Evolutionary conservation across 2,329 filamentous ascomycete species (phyloP), one percentile per base, ranked within the genome.

Genomic region (Scolecobasidium constrictum): DNA sequence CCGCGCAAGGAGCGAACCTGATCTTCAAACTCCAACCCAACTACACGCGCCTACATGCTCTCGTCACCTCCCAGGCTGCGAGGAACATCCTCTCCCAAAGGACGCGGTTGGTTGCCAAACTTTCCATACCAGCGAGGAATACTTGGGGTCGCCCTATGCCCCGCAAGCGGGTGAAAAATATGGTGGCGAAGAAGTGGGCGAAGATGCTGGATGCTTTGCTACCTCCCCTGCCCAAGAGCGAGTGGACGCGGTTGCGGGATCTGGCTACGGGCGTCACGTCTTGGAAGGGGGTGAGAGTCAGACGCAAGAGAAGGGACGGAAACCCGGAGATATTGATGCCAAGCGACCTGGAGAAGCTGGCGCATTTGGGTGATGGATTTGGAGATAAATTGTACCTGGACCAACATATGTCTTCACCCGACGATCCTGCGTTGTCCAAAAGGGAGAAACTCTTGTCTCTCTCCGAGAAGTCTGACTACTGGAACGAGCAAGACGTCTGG

Each of bases 91-190:
- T 18, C 19, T 26, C n/a, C 15, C 22, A 28, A 20, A 22, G 36
- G 13, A 28, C 17, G 38, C 23, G 3, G 23, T 17, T 16, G 3
- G 54, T 52, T 56, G 47, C 64, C 49, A 45, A 46, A 44, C 56
- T 46, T 65, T 31, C 35, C 9, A 61, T 68, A 16, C 64, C 67
- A n/a, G 56, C 58, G 34, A 56, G 56, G 43, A 72, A 72, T 42
- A 52, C 55, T 15, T 71, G 68, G 67, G 53, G 56, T 39, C 59
- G 63, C 4, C 62, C 66, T 2, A 66, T 71, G 61, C 67, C 69
- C 4, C 50, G 60, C 22, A 59, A 52, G 35, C 56, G 69, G 17
- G 60, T 64, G 6, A 57, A 58, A 33, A 71, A 70, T 43, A 55
- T 64, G 44, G 59, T 62, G 5, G 53, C 56, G 23, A 52, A 59